Evolutionary conservation across 768 basidiomycete species (phyloP).

Genomic region (Pleurotus tuber-regium): DNA sequence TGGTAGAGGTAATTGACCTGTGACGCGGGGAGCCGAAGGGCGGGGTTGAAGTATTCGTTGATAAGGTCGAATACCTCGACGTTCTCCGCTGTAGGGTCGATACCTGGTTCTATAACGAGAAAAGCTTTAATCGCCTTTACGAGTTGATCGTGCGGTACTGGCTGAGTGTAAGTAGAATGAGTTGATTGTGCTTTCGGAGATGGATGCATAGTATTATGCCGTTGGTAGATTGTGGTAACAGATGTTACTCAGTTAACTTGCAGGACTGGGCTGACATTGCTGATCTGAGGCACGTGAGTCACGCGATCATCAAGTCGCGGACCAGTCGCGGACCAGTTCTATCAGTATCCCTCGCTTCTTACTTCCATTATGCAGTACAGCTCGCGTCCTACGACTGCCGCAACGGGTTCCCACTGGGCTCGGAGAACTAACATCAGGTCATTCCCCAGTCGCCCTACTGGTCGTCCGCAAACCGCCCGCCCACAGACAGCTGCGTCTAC

Average conservation of each 20-base stretch:
- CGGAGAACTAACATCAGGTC: too few relatives aligned
- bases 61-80: constrained; percentile 4
- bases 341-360: background rate
- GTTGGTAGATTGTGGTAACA: background rate
- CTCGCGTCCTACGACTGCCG: background rate
- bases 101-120: constrained; percentile 5
- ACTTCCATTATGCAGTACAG: background rate
- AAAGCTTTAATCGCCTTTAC: constrained; percentile 4
- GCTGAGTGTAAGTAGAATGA: background rate
- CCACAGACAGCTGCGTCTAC: constrained; percentile 66
- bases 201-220: background rate
- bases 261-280: background rate
- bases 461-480: constrained; percentile 54
- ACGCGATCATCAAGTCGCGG: too few relatives aligned
- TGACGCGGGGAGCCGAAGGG: background rate
- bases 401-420: too few relatives aligned
- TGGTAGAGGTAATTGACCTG: constrained; percentile 1
- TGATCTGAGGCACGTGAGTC: background rate
- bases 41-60: constrained; percentile 10
- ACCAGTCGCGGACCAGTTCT: too few relatives aligned
- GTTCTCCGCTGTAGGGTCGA: constrained; percentile 1
- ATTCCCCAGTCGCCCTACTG: constrained; percentile 46
- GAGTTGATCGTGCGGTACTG: constrained; percentile 1
- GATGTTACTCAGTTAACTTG: background rate
- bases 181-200: background rate